These are phyloP conservation scores for Geotrichum restrictum DNA, from an alignment of 1,139 yeast species.

Conservation along the genomic window DNA sequence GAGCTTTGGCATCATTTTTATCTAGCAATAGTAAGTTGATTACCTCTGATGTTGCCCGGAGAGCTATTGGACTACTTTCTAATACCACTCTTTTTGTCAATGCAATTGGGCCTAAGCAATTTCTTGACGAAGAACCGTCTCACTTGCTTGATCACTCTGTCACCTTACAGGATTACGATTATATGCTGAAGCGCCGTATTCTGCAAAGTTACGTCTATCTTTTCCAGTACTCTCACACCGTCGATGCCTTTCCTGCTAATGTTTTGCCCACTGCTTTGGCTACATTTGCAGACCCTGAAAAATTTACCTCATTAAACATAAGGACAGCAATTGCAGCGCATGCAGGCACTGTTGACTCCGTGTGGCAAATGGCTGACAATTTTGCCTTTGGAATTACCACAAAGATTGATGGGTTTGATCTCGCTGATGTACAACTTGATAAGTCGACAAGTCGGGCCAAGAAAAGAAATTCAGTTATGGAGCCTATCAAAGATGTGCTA, in stretches of 20 bases:
- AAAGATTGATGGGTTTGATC: slow-evolving; percentile 29
- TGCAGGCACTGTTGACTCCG: slow-evolving; percentile 34
- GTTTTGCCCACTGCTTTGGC: slow-evolving; percentile 37
- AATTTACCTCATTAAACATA: slow-evolving; percentile 30
- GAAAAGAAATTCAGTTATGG: slow-evolving; percentile 18
- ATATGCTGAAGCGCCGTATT: slow-evolving; percentile 35
- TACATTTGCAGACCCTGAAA: slow-evolving; percentile 38
- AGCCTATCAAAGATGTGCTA: slow-evolving; percentile 24
- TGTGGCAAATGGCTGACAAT: slow-evolving; percentile 38
- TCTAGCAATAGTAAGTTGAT: slow-evolving; percentile 37
- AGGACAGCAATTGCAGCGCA: slow-evolving; percentile 38
- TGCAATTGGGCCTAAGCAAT: slow-evolving; percentile 30
- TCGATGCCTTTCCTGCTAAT: slow-evolving; percentile 35
- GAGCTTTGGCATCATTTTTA: slow-evolving; percentile 39
- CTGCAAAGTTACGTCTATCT: slow-evolving; percentile 39
- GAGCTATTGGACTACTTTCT: slow-evolving; percentile 38
- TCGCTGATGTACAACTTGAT: slow-evolving; percentile 22
- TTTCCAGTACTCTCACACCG: slow-evolving; percentile 28
- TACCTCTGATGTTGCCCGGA: slow-evolving; percentile 41
- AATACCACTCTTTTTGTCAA: slow-evolving; percentile 34
- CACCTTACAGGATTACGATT: slow-evolving; percentile 32
- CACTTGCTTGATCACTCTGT: slow-evolving; percentile 29
- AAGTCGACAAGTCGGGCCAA: slow-evolving; percentile 15
- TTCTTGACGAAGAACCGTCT: slow-evolving; percentile 32
- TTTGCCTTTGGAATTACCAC: slow-evolving; percentile 39